Evolutionary conservation across 495 filamentous ascomycete species (phyloP).

Genomic region (Lasiosphaeriaceae sp.): DNA sequence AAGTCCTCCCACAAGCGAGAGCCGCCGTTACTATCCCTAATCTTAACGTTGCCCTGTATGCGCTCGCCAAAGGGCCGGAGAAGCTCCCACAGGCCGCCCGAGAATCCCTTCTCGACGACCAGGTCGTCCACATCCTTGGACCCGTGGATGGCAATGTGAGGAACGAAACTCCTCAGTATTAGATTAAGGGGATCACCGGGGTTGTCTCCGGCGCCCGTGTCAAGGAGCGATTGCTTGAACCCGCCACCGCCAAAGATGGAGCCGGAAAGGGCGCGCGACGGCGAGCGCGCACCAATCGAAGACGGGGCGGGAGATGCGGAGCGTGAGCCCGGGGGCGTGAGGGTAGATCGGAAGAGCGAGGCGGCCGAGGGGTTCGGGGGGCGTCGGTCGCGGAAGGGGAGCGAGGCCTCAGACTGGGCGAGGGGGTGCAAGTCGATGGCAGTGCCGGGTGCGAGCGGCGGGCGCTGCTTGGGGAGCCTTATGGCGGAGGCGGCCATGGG

Average conservation of each 20-base stretch:
- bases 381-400: conserved; percentile 41
- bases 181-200: conserved; percentile 64
- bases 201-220: conserved; percentile 44
- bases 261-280: conserved; percentile 46
- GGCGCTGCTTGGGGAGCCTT: conserved; percentile 32
- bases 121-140: conserved; percentile 80
- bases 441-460: conserved; percentile 28
- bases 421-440: conserved; percentile 19
- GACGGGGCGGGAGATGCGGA: conserved; percentile 52
- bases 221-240: conserved; percentile 42
- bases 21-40: conserved; percentile 82
- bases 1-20: conserved; percentile 86
- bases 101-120: conserved; percentile 79
- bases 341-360: conserved; percentile 54
- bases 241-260: conserved; percentile 44
- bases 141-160: conserved; percentile 77
- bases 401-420: conserved; percentile 40
- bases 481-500: conserved; percentile 39
- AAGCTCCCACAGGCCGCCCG: conserved; percentile 74
- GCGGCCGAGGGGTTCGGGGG: conserved; percentile 56
- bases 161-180: conserved; percentile 79
- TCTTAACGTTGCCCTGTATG: conserved; percentile 79
- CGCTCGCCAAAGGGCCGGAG: conserved; percentile 89
- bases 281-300: conserved; percentile 42
- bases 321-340: conserved; percentile 50